A percentile compares a stretch with the other conserved stretches of the same genome.
These are phyloP conservation scores for Atkinsonella hypoxylon DNA, from an alignment of 2,329 filamentous ascomycete species.

Conservation along the genomic window DNA sequence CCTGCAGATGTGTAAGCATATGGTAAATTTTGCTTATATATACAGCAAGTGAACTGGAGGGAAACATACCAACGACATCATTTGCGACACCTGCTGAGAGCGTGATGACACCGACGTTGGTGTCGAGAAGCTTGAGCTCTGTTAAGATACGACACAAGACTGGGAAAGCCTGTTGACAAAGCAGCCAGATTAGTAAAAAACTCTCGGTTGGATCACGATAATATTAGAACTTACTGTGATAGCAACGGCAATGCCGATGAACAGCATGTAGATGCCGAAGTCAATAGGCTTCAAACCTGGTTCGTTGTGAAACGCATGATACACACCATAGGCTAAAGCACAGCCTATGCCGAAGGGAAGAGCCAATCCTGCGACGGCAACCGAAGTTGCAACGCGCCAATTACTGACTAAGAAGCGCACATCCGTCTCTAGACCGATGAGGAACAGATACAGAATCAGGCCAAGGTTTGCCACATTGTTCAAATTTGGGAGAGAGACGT, in stretches of 20 bases:
- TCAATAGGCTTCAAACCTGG: conserved; percentile 26
- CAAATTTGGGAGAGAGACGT: conserved; percentile 60
- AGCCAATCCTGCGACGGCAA: conserved; percentile 68
- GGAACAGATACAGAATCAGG: conserved; percentile 73
- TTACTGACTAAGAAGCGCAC: conserved; percentile 65
- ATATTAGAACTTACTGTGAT: conserved; percentile 47
- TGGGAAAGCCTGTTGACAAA: conserved; percentile 48
- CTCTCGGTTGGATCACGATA: no score
- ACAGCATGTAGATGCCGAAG: conserved; percentile 49
- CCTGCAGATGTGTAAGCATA: conserved; percentile 13
- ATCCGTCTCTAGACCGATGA: conserved; percentile 81
- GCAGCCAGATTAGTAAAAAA: not conserved
- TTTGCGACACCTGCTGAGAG: conserved; percentile 87
- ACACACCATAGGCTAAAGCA: conserved; percentile 71
- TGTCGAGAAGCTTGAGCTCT: conserved; percentile 74
- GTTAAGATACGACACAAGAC: conserved; percentile 90
- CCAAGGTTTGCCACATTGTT: conserved; percentile 73
- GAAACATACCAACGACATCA: conserved; percentile 43
- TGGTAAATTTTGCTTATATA: no score
- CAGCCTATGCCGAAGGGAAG: conserved; percentile 74
- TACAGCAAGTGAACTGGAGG: not conserved
- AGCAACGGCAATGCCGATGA: conserved; percentile 85
- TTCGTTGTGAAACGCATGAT: conserved; percentile 52
- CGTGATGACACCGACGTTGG: conserved; percentile 76
- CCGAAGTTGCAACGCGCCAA: conserved; percentile 67